Conservation (phyloP, 2,329 filamentous ascomycete species). For the Alternaria triticimaculans region DNA sequence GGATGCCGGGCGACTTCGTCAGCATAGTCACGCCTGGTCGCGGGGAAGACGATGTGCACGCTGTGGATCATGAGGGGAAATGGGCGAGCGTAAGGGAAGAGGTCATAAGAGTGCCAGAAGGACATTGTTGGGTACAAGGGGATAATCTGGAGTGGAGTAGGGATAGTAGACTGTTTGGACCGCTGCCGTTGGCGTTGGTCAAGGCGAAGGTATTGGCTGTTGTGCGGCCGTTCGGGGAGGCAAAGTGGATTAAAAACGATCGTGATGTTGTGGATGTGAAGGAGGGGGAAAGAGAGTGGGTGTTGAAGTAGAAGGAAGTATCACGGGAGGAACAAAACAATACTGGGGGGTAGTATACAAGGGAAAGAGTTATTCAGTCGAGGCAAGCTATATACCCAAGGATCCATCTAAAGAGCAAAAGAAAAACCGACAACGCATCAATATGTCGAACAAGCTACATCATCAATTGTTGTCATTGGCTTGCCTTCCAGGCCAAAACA, state of each 20-base stretch:
- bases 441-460: not conserved
- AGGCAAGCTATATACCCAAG: not conserved
- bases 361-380: not conserved
- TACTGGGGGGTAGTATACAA: not conserved
- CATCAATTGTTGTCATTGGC: not conserved
- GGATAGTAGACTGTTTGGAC: conserved; percentile 87
- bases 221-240: conserved; percentile 27
- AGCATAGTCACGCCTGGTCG: conserved; percentile 66
- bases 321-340: not conserved
- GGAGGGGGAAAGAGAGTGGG: conserved; percentile 18
- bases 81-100: conserved; percentile 39
- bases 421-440: not conserved
- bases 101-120: conserved; percentile 82
- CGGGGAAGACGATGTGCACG: conserved; percentile 31
- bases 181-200: conserved; percentile 83
- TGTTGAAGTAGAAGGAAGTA: not conserved
- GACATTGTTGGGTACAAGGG: conserved; percentile 89
- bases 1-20: conserved; percentile 71
- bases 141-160: conserved; percentile 85
- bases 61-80: conserved; percentile 30
- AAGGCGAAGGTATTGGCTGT: conserved; percentile 76
- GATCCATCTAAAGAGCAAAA: not conserved
- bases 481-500: not conserved
- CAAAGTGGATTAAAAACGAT: conserved; percentile 34
- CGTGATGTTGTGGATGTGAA: conserved; percentile 19